These are phyloP conservation scores for Blastocystis sp. DNA, from an alignment of 352 stramenopile species.

Conservation along the genomic window DNA sequence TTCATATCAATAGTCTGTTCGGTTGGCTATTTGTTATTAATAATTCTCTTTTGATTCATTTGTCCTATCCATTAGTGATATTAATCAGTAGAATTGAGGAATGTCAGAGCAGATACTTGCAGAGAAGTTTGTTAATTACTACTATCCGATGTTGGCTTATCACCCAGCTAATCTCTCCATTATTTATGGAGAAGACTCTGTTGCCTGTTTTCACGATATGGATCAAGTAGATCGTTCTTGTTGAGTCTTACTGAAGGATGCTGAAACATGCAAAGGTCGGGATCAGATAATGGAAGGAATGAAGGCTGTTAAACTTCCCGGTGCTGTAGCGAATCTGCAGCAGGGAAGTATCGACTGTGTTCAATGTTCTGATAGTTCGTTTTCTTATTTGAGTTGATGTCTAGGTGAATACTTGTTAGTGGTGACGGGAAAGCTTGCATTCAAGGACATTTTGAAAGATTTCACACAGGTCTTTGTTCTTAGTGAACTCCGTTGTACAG, in stretches of 20 bases:
- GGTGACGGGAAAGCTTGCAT: not conserved
- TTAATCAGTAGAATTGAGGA: not conserved
- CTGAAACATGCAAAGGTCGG: not conserved
- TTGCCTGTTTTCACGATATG: not conserved
- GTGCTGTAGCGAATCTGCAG: not conserved
- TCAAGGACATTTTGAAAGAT: not conserved
- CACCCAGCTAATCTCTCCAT: not conserved
- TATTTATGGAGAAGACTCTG: conserved; percentile 22
- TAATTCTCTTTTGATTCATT: not conserved
- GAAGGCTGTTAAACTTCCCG: not conserved
- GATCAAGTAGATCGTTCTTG: not conserved
- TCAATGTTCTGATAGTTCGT: not conserved
- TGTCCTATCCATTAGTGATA: not conserved
- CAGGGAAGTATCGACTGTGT: conserved; percentile 5
- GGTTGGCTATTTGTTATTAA: not conserved
- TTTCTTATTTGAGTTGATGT: not conserved
- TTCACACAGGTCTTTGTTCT: conserved; percentile 18
- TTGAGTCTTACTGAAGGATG: not conserved
- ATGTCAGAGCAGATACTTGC: conserved; percentile 22
- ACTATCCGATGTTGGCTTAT: not conserved
- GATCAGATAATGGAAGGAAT: not conserved
- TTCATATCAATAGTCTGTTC: not conserved
- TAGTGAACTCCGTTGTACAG: not conserved
- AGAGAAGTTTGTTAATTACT: conserved; percentile 12
- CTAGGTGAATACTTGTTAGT: not conserved